A percentile compares a stretch with the other conserved stretches of the same genome.
Conservation (phyloP, 2,329 filamentous ascomycete species). For the Colletotrichum phormii region DNA sequence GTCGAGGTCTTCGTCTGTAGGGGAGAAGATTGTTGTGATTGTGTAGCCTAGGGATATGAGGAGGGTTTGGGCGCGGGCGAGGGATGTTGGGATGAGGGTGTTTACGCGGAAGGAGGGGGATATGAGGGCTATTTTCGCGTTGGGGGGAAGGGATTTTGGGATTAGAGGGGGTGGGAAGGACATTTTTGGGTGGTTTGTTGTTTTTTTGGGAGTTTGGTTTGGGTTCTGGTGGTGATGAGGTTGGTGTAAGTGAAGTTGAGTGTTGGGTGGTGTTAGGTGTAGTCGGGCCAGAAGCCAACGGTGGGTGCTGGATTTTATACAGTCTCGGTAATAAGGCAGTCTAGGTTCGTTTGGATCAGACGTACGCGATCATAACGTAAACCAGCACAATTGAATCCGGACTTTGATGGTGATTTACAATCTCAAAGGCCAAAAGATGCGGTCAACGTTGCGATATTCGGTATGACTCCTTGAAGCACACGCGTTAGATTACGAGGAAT, state of each 20-base stretch:
- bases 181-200: not conserved
- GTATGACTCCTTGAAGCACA: not conserved
- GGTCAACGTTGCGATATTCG: not conserved
- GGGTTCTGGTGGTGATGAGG: not conserved
- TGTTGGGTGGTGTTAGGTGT: not conserved
- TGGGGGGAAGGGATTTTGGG: conserved; percentile 45
- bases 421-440: not conserved
- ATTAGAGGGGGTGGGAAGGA: conserved; percentile 35
- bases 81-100: conserved; percentile 41
- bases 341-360: not conserved
- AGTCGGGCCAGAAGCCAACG: not conserved
- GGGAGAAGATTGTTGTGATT: conserved; percentile 47
- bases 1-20: not conserved
- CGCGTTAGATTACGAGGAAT: not conserved
- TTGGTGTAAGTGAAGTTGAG: not conserved
- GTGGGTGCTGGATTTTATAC: not conserved
- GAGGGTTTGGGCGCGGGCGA: conserved; percentile 45
- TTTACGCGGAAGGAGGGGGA: conserved; percentile 54
- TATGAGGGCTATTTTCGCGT: conserved; percentile 53
- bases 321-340: not conserved
- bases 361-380: not conserved
- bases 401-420: not conserved
- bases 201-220: not conserved
- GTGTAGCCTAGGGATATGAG: conserved; percentile 48
- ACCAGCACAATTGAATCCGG: not conserved